Evolutionary conservation across 768 basidiomycete species (phyloP).

Genomic region (Russula foetens): DNA sequence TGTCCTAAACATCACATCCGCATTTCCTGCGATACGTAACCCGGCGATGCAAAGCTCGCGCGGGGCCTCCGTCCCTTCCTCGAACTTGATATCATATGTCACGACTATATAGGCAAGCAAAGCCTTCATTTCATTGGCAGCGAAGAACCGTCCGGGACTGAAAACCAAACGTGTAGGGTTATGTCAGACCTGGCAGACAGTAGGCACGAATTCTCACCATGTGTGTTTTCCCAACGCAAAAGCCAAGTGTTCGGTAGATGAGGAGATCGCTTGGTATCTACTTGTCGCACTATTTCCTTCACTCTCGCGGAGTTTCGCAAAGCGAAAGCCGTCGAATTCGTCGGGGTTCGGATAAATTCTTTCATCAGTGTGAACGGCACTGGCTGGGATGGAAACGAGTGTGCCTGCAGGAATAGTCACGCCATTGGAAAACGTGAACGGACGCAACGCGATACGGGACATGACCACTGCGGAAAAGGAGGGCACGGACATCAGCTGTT

Average conservation of each 20-base stretch:
- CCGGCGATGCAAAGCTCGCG: not conserved
- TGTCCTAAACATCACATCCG: constrained; percentile 18
- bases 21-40: not conserved
- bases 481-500: not conserved
- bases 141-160: constrained; percentile 33
- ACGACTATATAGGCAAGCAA: constrained; percentile 28
- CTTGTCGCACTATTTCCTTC: not conserved
- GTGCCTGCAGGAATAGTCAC: constrained; percentile 34
- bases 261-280: constrained; percentile 7
- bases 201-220: constrained; percentile 19
- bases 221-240: constrained; percentile 21
- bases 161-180: not conserved
- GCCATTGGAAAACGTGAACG: constrained; percentile 39
- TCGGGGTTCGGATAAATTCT: constrained; percentile 29
- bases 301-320: constrained; percentile 18
- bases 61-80: constrained; percentile 15
- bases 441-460: constrained; percentile 29
- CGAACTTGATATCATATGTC: constrained; percentile 28
- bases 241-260: constrained; percentile 16
- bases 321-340: constrained; percentile 38
- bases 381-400: constrained; percentile 26
- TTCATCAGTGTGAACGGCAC: constrained; percentile 28
- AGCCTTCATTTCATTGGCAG: constrained; percentile 28
- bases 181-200: not conserved
- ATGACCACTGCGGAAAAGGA: constrained; percentile 20